Evolutionary conservation across 2,329 filamentous ascomycete species (phyloP), one percentile per base, ranked within the genome.

Genomic region (Cercospora canescens): DNA sequence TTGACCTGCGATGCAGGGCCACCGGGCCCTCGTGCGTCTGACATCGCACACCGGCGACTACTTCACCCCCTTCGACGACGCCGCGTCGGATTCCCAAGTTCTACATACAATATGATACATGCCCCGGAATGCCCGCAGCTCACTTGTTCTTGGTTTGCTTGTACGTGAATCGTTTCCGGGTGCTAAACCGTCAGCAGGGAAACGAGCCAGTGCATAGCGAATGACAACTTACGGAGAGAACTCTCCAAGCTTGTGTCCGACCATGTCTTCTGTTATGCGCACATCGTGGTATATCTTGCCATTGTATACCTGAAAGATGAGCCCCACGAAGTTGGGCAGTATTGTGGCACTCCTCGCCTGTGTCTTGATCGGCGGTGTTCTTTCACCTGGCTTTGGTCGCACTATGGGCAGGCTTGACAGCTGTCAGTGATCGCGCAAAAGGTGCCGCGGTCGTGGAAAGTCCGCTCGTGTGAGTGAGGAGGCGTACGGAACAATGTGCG

Each of bases 231-330:
- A 97, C 93, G 88, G 84, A 69, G 93, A 89, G 79, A 97, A 97
- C 81, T 97, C 94, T 74, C 94, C 94, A 72, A 97, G 85, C 82
- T 97, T 97, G 80, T 95, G 91, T 62, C 94, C 94, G 58, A 97
- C 94, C 94, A 97, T 97, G 76, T 97, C 92, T 78, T 97, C 94
- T 16, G 93, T 96, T 69, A 97, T 91, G 71, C 85, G 86, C 62
- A 97, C 85, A 72, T 95, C 91, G 73, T 90, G 82, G 80, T 97
- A 97, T 34, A 86, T 86, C 83, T 95, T 96, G 75, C 94, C 94
- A 78, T 97, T 96, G 82, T 97, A 91, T 66, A 97, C 87, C 80
- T 94, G 90, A 79, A 97, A 97, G 78, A 88, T 89, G 74, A 96
- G 83, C 14, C 93, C 93, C 62, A 97, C 92, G 77, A 97, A 97